Base-by-base conservation (phyloP, 495 filamentous ascomycete genomes). In the Penicillium samsonianum region DNA sequence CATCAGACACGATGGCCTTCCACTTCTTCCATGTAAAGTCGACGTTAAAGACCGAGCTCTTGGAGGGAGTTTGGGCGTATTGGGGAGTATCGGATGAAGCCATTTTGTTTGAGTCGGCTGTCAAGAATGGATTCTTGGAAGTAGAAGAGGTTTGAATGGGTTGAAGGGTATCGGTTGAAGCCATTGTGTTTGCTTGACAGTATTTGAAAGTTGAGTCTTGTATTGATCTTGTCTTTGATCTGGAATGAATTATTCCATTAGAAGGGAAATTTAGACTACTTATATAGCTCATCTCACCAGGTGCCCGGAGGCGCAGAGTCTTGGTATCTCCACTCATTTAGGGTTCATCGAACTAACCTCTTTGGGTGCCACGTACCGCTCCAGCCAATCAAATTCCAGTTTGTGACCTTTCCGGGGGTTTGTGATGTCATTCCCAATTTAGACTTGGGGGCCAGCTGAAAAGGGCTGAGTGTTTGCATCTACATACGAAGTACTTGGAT, bases 11-110 rank as follows among this genome's bases (percentile, higher is more conserved):
- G 0, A 59, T 40, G 17, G 56, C 50, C 25, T 65, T 64, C 35
- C 59, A 73, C n/a, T 63, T 62, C n/a, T 61, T 60, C 67, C 65
- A 70, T 40, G 62, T 56, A 46, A 68, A 69, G 54, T 69, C 60
- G 10, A 73, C 58, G 25, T 26, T 54, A 14, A 72, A 61, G 4
- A 47, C 49, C 33, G 40, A 52, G 51, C 4, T 41, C 1, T 55
- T 46, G 45, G 50, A 23, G 14, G 33, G 17, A 31, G 47, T 50
- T 17, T 50, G 44, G 20, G 2, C 9, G 9, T 28, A 12, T 45
- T 37, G 40, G 7, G 41, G 11, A 20, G 20, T 42, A 43, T 49
- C 8, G n/a, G 50, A 53, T 14, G 42, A 23, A 42, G 31, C 14
- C 43, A 33, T 25, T 38, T 10, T 35, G 19, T 54, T 23, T 11